These are phyloP conservation scores for Syzygium oleosum DNA, from an alignment of 345 rosid species.

Conservation along the genomic window DNA sequence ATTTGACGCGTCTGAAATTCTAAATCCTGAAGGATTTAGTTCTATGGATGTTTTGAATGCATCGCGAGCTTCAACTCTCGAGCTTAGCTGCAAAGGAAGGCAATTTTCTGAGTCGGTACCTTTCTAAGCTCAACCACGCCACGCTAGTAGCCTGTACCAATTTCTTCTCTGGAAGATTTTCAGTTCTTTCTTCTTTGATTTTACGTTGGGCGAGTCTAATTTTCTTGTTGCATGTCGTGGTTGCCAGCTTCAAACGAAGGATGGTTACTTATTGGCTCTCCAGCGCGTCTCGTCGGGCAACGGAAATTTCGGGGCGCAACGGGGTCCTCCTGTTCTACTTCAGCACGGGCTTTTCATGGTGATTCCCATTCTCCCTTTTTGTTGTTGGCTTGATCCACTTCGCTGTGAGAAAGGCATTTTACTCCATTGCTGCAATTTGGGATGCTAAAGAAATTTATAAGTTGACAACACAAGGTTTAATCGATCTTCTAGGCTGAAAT, in stretches of 20 bases:
- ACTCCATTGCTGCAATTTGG: neutral
- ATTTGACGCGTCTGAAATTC: neutral
- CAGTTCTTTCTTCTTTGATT: neutral
- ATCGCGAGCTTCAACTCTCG: neutral
- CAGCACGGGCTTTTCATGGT: slow-evolving; percentile 95
- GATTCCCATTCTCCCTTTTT: neutral
- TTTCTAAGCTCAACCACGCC: neutral
- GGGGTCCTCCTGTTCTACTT: slow-evolving; percentile 70
- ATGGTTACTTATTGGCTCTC: slow-evolving; percentile 70
- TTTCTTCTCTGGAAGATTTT: neutral
- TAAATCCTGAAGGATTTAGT: neutral
- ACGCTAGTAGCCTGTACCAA: neutral
- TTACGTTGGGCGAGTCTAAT: neutral
- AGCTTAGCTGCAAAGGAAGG: neutral
- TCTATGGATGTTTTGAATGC: neutral
- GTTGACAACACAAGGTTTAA: neutral
- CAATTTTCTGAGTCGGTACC: neutral
- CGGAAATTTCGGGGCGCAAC: slow-evolving; percentile 11
- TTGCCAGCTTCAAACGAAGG: slow-evolving; percentile 62
- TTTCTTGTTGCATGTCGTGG: neutral
- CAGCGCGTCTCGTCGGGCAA: slow-evolving; percentile 61
- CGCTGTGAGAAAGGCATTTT: neutral
- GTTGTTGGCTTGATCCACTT: too few species aligned
- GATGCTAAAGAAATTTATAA: neutral
- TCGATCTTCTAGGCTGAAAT: neutral